Conservation (phyloP, 768 basidiomycete species). For the Sutorius australiensis region DNA sequence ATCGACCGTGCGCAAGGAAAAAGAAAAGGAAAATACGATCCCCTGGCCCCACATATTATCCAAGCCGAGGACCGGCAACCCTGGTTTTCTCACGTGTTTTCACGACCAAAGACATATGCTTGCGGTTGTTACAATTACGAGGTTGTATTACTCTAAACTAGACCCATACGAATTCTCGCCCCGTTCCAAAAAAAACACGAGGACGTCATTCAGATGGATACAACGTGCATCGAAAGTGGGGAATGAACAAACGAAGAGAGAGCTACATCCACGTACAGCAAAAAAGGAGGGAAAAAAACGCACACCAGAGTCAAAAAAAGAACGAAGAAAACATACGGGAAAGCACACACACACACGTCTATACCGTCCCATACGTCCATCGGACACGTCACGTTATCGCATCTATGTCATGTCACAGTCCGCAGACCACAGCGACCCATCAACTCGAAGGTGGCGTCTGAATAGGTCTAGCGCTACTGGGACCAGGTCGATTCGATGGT, state of each 20-base stretch:
- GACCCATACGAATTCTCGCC: constrained; percentile 19
- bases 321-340: constrained; percentile 5
- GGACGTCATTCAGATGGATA: constrained; percentile 13
- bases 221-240: constrained; percentile 7
- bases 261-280: constrained; percentile 8
- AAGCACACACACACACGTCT: constrained; percentile 11
- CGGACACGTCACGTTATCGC: constrained; percentile 10
- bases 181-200: constrained; percentile 16
- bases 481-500: constrained; percentile 23
- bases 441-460: constrained; percentile 20
- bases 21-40: background rate
- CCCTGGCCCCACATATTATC: background rate
- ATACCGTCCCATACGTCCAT: constrained; percentile 24
- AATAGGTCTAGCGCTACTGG: constrained; percentile 16
- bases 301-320: background rate
- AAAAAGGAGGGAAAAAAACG: background rate
- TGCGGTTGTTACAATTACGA: constrained; percentile 26
- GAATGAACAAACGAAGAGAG: background rate
- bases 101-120: background rate
- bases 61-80: constrained; percentile 1
- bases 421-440: background rate
- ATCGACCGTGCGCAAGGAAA: background rate
- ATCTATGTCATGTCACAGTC: constrained; percentile 20
- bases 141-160: constrained; percentile 27
- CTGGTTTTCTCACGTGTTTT: constrained; percentile 15